Conservation (phyloP, 108 stramenopile genomes). For the Nannochloropsis gaditana region DNA sequence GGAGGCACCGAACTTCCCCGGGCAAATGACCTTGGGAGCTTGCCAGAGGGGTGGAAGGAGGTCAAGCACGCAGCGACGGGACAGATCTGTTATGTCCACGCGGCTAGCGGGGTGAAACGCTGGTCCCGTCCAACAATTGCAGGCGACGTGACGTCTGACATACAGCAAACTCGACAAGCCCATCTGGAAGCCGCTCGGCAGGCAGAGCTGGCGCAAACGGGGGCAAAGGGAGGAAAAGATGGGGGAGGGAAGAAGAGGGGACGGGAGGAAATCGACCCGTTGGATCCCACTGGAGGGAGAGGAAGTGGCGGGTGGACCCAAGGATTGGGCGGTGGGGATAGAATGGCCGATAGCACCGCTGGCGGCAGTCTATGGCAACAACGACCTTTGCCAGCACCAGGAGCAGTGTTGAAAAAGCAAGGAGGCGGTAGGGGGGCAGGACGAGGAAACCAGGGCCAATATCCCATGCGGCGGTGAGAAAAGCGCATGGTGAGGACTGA, state of each 20-base stretch:
- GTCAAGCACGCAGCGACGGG: conserved; percentile 19
- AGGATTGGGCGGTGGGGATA: conserved; percentile 32
- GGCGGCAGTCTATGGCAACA: conserved; percentile 44
- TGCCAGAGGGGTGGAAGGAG: conserved; percentile 6
- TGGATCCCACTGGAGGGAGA: conserved; percentile 42
- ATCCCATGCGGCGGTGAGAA: no score
- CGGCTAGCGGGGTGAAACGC: not conserved
- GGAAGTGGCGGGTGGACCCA: conserved; percentile 42
- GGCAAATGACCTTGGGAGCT: not conserved
- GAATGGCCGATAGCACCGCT: conserved; percentile 47
- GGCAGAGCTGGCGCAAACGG: not conserved
- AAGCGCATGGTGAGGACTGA: no score
- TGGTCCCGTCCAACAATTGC: not conserved
- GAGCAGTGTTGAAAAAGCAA: conserved; percentile 31
- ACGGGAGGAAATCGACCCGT: conserved; percentile 33
- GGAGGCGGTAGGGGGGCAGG: not conserved
- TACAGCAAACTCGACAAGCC: not conserved
- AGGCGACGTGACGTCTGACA: conserved; percentile 13
- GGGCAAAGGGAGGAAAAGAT: not conserved
- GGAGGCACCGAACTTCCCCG: not conserved
- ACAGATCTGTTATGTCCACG: not conserved
- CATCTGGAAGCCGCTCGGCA: not conserved
- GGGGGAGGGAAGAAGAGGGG: conserved; percentile 34
- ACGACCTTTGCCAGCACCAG: conserved; percentile 44
- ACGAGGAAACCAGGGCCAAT: not conserved